These are phyloP conservation scores for Ascobolus immersus DNA, from an alignment of 495 filamentous ascomycete species.

Conservation along the genomic window DNA sequence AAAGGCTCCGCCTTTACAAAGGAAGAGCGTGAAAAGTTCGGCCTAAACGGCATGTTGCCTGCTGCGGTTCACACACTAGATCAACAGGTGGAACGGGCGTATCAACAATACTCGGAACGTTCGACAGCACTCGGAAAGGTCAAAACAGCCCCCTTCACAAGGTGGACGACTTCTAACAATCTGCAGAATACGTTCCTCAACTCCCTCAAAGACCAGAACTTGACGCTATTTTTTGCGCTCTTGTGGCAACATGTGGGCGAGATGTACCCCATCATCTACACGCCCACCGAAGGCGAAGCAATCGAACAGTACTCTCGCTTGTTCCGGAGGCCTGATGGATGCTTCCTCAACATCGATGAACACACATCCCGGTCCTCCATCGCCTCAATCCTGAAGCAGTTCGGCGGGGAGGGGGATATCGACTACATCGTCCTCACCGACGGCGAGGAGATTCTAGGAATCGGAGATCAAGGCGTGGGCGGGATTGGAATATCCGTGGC, in stretches of 20 bases:
- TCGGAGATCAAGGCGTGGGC: conserved; percentile 79
- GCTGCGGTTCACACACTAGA: conserved; percentile 51
- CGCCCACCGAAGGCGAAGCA: conserved; percentile 76
- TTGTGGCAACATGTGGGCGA: conserved; percentile 38
- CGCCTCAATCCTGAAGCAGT: conserved; percentile 26
- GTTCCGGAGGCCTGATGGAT: conserved; percentile 53
- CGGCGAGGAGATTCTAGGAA: conserved; percentile 60
- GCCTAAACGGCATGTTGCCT: conserved; percentile 45
- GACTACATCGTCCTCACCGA: conserved; percentile 81
- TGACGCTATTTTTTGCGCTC: background rate
- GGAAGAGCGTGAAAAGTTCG: conserved; percentile 42
- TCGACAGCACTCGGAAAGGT: conserved; percentile 40
- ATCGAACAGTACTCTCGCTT: conserved; percentile 62
- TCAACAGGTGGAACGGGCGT: conserved; percentile 51
- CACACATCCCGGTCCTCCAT: conserved; percentile 5
- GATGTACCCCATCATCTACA: conserved; percentile 76
- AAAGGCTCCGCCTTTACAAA: conserved; percentile 55
- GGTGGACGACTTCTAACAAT: too few species aligned
- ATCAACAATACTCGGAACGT: conserved; percentile 45
- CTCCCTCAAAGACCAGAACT: conserved; percentile 56
- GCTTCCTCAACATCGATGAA: conserved; percentile 29
- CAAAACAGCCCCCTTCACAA: too few species aligned
- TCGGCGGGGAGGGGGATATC: conserved; percentile 44
- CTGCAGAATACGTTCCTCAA: conserved; percentile 72
- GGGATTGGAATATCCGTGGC: conserved; percentile 65